phyloP scores from a whole-genome alignment of 345 rosid species.

The Gossypium mustelinum region DNA sequence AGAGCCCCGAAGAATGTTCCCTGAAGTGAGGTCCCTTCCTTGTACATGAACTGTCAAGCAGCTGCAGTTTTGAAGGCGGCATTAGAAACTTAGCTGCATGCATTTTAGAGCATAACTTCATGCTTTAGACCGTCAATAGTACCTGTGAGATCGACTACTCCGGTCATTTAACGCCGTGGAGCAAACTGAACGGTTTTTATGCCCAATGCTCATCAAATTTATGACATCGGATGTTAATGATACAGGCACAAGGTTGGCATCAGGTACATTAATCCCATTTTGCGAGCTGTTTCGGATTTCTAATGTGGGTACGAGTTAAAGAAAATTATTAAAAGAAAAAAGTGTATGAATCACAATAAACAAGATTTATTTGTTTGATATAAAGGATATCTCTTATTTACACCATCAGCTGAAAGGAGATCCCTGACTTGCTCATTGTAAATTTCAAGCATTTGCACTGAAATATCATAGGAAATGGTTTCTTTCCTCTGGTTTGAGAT shows the following conservation, averaged over 20 bases:
- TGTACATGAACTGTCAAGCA: slow-evolving; percentile 94
- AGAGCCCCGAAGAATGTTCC: slow-evolving; percentile 66
- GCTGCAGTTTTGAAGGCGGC: slow-evolving; percentile 34
- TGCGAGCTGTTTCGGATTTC: slow-evolving; percentile 89
- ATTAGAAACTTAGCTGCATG: slow-evolving; percentile 19
- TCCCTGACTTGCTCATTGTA: slow-evolving; percentile 97
- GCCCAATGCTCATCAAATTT: slow-evolving; percentile 81
- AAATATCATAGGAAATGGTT: slow-evolving; percentile 54
- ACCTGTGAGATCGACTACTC: slow-evolving; percentile 99
- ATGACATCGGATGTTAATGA: slow-evolving; percentile 78
- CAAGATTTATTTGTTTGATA: not conserved
- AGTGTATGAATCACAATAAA: not conserved
- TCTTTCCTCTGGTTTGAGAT: slow-evolving; percentile 65
- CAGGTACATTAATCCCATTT: slow-evolving; percentile 90
- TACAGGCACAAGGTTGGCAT: slow-evolving; percentile 75
- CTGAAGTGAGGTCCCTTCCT: slow-evolving; percentile 79
- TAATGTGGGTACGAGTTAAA: slow-evolving; percentile 55
- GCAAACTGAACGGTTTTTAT: slow-evolving; percentile 74
- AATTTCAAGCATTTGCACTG: slow-evolving; percentile 96
- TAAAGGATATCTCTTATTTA: slow-evolving; percentile 74
- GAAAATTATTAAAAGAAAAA: slow-evolving; percentile 12
- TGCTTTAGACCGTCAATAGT: not conserved
- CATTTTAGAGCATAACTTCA: not conserved
- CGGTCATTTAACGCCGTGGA: slow-evolving; percentile 95
- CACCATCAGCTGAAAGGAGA: slow-evolving; percentile 73